phyloP scores from a whole-genome alignment of 352 stramenopile genomes.

The Globisporangium abappressorium region DNA sequence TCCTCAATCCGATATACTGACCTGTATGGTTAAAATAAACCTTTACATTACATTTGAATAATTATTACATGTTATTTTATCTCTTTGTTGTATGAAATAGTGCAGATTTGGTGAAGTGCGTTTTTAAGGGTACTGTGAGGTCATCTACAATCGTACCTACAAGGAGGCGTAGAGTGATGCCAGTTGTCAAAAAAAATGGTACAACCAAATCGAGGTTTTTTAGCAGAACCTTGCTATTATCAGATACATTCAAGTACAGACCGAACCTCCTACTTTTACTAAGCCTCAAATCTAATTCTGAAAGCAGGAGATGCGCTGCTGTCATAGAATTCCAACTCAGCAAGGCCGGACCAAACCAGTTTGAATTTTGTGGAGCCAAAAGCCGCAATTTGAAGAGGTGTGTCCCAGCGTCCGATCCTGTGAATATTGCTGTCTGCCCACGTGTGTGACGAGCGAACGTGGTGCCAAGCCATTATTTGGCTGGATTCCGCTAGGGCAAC shows the following conservation, averaged over 20 bases:
- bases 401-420: background rate
- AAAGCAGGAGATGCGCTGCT: background rate
- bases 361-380: background rate
- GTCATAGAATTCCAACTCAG: constrained; percentile 5
- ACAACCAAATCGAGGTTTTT: background rate
- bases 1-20: background rate
- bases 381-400: background rate
- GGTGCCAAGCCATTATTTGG: background rate
- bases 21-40: too few relatives aligned
- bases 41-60: too few relatives aligned
- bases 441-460: constrained; percentile 1
- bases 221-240: background rate
- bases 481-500: too few relatives aligned
- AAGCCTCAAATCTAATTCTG: background rate
- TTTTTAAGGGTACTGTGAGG: background rate
- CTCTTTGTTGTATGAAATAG: too few relatives aligned
- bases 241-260: background rate
- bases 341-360: constrained; percentile 7
- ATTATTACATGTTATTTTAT: too few relatives aligned
- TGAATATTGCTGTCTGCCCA: background rate
- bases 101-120: too few relatives aligned
- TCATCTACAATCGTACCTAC: background rate
- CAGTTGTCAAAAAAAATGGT: background rate
- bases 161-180: background rate
- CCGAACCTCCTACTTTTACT: background rate